Base-by-base conservation (phyloP, 192 early-diverging fungal species). In the Gigaspora rosea region DNA sequence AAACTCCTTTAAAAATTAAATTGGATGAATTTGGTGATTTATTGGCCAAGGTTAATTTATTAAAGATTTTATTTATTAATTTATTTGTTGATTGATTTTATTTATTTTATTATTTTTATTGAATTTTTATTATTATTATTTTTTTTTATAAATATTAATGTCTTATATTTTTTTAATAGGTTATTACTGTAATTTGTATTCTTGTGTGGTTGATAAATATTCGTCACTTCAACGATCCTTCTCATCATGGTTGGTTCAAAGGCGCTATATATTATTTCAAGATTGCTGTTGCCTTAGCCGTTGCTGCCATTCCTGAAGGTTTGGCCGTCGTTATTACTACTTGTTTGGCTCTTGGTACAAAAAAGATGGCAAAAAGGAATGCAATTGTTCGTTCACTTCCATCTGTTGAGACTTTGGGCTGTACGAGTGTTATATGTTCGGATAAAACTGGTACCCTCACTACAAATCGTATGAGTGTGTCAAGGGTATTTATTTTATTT, bases 391-490 rank as follows among this genome's bases (percentile, higher is more conserved):
- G 98, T 27, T 92, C 91, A 66, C 83, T 99, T 66, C 93, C 93
- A 35, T 90, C 89, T 51, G 97, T 99, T 62, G 98, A 99, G 86
- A 98, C 98, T 1, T 88, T 99, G 50, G 98, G 98, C 10, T 96
- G 97, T 84, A 98, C 96, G 35, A 92, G 90, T 80, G 94, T 98
- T 65, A 98, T 99, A 80, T 99, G 98, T 85, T 97, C 96, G 10
- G 98, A 99, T 89, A 99, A 99, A 87, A 99, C 98, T 18, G 98
- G 98, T 66, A 99, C 98, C 47, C 87, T 99, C 80, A 99, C 98
- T 13, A 98, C 96, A 35, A 97, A 97, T 85, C 94, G 97, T 82
- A 99, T 99, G 98, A 93, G 92, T 72, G 93, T 94, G 10, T 86
- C 92, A n/a, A 86, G 88, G 47, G 80, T 90, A 73, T 56, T 56